Conservation (phyloP, 768 basidiomycete genomes). For the Lentinula raphanica region DNA sequence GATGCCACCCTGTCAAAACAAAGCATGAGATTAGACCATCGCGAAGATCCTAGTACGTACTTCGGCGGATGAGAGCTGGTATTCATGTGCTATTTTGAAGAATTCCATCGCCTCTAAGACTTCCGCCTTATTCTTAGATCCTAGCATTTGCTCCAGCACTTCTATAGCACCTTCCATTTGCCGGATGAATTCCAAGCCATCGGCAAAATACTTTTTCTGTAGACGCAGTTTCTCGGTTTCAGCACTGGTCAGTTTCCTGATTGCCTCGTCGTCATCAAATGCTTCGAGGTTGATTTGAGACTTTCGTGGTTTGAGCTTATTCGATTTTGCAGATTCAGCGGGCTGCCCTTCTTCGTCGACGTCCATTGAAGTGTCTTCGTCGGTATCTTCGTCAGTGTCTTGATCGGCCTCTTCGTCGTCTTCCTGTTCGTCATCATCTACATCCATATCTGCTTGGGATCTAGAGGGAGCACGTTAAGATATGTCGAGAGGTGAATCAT, state of each 20-base stretch:
- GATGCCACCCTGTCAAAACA: conserved; percentile 62
- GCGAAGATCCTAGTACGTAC: conserved; percentile 31
- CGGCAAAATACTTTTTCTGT: conserved; percentile 80
- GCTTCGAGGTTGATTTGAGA: conserved; percentile 72
- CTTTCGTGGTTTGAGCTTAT: conserved; percentile 53
- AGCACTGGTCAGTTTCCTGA: conserved; percentile 64
- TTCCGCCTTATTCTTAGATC: conserved; percentile 80
- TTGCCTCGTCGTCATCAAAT: conserved; percentile 63
- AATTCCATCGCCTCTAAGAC: conserved; percentile 86
- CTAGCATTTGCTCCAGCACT: conserved; percentile 69
- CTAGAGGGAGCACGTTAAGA: background rate
- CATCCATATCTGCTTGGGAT: conserved; percentile 19
- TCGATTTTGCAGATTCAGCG: conserved; percentile 17
- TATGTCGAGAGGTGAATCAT: background rate
- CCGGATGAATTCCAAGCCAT: conserved; percentile 79
- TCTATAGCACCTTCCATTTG: conserved; percentile 59
- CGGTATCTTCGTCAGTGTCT: conserved; percentile 25
- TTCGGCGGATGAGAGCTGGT: conserved; percentile 73
- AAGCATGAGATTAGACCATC: background rate
- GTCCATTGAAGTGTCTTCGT: conserved; percentile 30
- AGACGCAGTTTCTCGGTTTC: conserved; percentile 63
- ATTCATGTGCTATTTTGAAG: conserved; percentile 77
- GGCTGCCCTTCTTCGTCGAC: conserved; percentile 34
- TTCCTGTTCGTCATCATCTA: conserved; percentile 22
- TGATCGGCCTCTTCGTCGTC: conserved; percentile 34